Evolutionary conservation across 1,284 basidiomycete species (phyloP).

Genomic region (Porodaedalea pini): DNA sequence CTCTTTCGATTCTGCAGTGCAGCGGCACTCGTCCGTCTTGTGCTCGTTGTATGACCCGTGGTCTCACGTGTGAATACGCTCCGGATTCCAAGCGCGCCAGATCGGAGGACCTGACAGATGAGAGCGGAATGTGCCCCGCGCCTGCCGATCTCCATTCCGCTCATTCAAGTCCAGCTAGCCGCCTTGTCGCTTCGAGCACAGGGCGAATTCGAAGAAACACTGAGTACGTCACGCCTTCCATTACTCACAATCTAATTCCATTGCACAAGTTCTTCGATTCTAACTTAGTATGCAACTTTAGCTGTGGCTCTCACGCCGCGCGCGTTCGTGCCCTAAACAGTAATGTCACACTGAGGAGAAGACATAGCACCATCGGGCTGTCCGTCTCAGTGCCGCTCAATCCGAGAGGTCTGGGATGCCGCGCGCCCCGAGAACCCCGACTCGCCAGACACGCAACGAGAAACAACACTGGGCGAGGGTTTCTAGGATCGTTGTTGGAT

Average conservation of each 20-base stretch:
- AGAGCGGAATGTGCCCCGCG: not conserved
- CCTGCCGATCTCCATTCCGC: not conserved
- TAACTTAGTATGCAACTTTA: not conserved
- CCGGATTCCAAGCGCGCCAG: constrained; percentile 25
- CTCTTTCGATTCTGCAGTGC: constrained; percentile 31
- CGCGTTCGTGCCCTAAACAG: not conserved
- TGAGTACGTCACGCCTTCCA: constrained; percentile 12
- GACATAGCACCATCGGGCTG: constrained; percentile 5
- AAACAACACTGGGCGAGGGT: not conserved
- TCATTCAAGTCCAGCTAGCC: not conserved
- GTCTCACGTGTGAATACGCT: constrained; percentile 38
- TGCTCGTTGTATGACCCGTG: constrained; percentile 37
- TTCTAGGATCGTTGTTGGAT: constrained; percentile 1
- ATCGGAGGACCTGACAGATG: not conserved
- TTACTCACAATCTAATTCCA: not conserved
- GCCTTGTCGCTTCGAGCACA: not conserved
- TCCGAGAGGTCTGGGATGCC: not conserved
- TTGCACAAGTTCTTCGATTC: not conserved
- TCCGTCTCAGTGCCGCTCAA: not conserved
- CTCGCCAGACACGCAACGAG: not conserved
- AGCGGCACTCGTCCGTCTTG: constrained; percentile 40
- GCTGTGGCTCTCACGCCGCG: constrained; percentile 3
- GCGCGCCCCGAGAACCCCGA: not conserved
- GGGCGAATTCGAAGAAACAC: constrained; percentile 15
- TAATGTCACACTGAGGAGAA: not conserved